phyloP scores from a whole-genome alignment of 352 stramenopile genomes.

The Pythium grandisporangium region DNA sequence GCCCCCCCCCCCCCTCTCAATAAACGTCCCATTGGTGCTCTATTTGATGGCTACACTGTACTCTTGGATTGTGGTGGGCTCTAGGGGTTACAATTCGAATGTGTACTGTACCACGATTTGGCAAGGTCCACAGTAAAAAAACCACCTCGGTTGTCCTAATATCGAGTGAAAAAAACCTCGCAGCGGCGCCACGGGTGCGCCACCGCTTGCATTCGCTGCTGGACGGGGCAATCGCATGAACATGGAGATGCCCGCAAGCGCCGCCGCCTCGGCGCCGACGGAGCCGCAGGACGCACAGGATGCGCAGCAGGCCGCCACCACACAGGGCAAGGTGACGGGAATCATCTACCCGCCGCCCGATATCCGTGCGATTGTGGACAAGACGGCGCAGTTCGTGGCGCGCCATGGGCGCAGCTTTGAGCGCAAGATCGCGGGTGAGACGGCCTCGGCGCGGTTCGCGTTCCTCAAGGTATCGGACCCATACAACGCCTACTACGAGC shows the following conservation, averaged over 20 bases:
- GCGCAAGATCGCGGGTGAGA: conserved; percentile 93
- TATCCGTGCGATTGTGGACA: conserved; percentile 97
- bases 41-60: too few relatives aligned
- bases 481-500: conserved; percentile 99
- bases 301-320: conserved; percentile 12
- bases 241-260: conserved; percentile 10
- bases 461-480: conserved; percentile 93
- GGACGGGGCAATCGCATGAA: not conserved
- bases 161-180: not conserved
- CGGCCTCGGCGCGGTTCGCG: conserved; percentile 95
- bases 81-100: too few relatives aligned
- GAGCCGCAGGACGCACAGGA: too few relatives aligned
- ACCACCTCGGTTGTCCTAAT: too few relatives aligned
- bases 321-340: conserved; percentile 78
- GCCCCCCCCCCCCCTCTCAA: too few relatives aligned
- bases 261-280: conserved; percentile 1
- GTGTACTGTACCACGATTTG: too few relatives aligned
- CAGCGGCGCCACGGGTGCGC: too few relatives aligned
- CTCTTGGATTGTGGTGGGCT: too few relatives aligned
- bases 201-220: too few relatives aligned
- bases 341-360: conserved; percentile 97
- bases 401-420: conserved; percentile 98
- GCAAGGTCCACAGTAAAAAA: too few relatives aligned
- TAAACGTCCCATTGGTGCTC: too few relatives aligned
- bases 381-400: conserved; percentile 97